A percentile compares a stretch with the other conserved stretches of the same genome.
phyloP scores from a whole-genome alignment of 805 yeast genomes.

The Monosporozyma yasuniensis region DNA sequence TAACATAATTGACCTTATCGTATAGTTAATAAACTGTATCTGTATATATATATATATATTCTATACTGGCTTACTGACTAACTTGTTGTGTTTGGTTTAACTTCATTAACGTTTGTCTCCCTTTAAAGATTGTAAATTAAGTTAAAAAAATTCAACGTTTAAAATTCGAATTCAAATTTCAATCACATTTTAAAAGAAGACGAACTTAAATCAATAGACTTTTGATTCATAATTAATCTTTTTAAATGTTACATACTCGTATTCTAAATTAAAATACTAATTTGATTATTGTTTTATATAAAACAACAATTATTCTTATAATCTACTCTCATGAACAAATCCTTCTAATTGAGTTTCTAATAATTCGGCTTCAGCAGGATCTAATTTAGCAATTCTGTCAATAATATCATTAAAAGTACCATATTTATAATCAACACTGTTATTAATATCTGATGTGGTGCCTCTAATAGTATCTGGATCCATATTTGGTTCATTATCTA shows the following conservation, averaged over 20 bases:
- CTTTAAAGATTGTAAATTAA: no score
- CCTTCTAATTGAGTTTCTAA: constrained; percentile 18
- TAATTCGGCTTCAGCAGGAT: constrained; percentile 19
- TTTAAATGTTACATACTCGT: background rate
- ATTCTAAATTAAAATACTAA: background rate
- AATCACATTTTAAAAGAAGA: no score
- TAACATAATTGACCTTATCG: background rate
- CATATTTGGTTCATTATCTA: background rate
- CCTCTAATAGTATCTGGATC: constrained; percentile 2
- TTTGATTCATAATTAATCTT: no score
- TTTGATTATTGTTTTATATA: background rate
- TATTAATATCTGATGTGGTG: constrained; percentile 17
- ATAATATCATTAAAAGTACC: constrained; percentile 28
- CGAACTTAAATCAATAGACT: no score
- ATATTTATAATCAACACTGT: constrained; percentile 19
- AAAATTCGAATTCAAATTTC: no score
- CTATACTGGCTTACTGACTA: background rate
- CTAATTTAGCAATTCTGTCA: constrained; percentile 18
- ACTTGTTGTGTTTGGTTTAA: no score
- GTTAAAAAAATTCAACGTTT: no score
- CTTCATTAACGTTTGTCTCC: no score
- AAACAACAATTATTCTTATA: no score
- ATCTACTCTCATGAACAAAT: constrained; percentile 19
- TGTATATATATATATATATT: no score
- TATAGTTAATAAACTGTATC: no score